These are phyloP conservation scores for Besnoitia besnoiti DNA, from an alignment of 169 alveolate genomes.

Conservation along the genomic window DNA sequence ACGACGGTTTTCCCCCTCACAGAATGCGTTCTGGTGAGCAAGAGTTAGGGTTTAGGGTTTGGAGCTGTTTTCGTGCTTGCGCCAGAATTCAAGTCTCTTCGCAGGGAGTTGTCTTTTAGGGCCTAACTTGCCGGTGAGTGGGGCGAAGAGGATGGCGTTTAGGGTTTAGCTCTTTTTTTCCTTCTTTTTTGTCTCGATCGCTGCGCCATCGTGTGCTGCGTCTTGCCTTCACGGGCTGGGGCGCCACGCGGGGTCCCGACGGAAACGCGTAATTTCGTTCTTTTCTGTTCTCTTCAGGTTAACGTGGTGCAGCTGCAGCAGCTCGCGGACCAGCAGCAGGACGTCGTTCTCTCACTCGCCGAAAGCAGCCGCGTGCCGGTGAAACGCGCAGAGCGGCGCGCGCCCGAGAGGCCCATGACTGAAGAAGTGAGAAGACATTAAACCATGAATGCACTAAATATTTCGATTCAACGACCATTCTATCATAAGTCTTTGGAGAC, in stretches of 20 bases:
- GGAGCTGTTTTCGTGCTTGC: neutral
- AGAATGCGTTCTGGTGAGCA: conserved; percentile 5
- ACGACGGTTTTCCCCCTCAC: neutral
- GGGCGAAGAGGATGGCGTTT: too few species aligned
- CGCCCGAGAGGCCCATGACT: neutral
- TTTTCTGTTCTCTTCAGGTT: neutral
- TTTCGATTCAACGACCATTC: too few species aligned
- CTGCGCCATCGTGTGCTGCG: neutral
- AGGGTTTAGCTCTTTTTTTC: neutral
- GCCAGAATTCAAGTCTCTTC: neutral
- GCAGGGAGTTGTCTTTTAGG: neutral
- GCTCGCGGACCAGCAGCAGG: conserved; percentile 21
- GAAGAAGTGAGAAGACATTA: neutral
- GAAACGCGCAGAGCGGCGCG: conserved; percentile 29
- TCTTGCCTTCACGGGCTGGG: neutral
- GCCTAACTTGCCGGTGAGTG: too few species aligned
- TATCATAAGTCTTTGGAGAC: too few species aligned
- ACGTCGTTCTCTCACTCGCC: conserved; percentile 1
- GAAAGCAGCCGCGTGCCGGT: conserved; percentile 36
- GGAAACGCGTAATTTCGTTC: neutral
- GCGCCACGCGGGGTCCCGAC: neutral
- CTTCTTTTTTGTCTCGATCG: neutral
- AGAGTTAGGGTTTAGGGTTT: neutral
- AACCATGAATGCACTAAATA: too few species aligned
- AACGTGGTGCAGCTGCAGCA: neutral